Base-by-base conservation (phyloP, 1,139 yeast species). In the Suhomyces terraborum region DNA sequence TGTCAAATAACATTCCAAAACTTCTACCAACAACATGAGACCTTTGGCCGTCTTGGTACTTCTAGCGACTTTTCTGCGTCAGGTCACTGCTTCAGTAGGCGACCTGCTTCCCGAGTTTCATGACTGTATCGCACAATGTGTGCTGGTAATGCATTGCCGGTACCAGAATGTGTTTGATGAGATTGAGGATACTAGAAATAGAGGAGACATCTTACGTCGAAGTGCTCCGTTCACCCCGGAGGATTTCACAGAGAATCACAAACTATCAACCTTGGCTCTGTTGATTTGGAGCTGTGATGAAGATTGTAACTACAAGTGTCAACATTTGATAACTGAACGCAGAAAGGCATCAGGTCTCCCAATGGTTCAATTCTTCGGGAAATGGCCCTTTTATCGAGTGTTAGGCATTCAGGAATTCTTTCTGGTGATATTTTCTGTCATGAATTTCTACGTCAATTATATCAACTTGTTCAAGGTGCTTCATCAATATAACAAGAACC, bases 271-370 rank as follows among this genome's bases (percentile, higher is more conserved):
- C 3, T 29, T 34, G 16, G 37, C 41, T 12, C 20, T 28, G 9
- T 38, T 45, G 3, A 42, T 50, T 13, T 73, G 78, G 78, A 61
- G 62, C 40, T 72, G 77, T 48, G 46, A 39, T 1, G 61, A 64
- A 46, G 69, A 72, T 43, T 73, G 78, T 51, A 58, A 61, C 42
- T 73, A 73, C 49, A 64, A 69, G 42, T 73, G 78, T 48, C 72
- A 62, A 46, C 77, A 69, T 45, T 46, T 61, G 9, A 51, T 71
- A 24, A 67, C 73, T 4, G 52, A 58, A 23, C 48, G 48, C 20
- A 49, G 74, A 24, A 39, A 45, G 16, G 20, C 21, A 6, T 32
- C 42, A 0, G 59, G 60, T 2, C 47, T 51, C 10, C 59, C 60
- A 2, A 55, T 67, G 55, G 73, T 71, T 9, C 74, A 73, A 45